Base-by-base conservation (phyloP, 495 filamentous ascomycete species). In the Penicillium cosmopolitanum region DNA sequence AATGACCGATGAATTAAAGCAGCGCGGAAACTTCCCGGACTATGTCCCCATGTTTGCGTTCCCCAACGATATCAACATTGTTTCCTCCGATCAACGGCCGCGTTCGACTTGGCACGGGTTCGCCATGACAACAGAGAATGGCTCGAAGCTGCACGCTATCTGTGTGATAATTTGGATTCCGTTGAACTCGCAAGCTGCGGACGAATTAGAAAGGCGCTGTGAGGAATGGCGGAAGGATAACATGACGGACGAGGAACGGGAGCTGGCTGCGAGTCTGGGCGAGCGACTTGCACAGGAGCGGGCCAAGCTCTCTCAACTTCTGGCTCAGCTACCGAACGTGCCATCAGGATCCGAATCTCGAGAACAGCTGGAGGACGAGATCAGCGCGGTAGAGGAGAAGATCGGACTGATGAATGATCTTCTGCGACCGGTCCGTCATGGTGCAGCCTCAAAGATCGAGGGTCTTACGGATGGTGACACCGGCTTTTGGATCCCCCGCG, bases 21-120 rank as follows among this genome's bases (percentile, higher is more conserved):
- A 89, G 67, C 87, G 95, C 66, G 93, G 91, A 44, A 86, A 85
- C 53, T 97, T 98, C 70, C 95, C 95, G 4, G 94, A 98, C 68
- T 98, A 97, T 65, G 91, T 98, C 38, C 95, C 95, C 25, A 98
- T 98, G 95, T 98, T 98, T 67, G 93, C 95, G 19, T 98, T 98
- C 66, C 95, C 95, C 28, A 97, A 98, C 72, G 95, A 98, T 74
- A 91, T 98, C 65, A 91, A 92, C 56, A 94, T 98, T 52, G 90
- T 98, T 8, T 97, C 95, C 9, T 92, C 92, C 2, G 95, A 98
- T 67, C 93, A 98, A 68, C 84, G 92, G 60, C 95, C 95, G 2
- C 82, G 93, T 55, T 89, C 95, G 44, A 97, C 94, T 19, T 98
- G 95, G 95, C 95, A 98, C 79, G 95, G 95, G 43, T 98, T 98